Conservation (phyloP, 192 early-diverging fungal genomes). For the Coemansia sp. region DNA sequence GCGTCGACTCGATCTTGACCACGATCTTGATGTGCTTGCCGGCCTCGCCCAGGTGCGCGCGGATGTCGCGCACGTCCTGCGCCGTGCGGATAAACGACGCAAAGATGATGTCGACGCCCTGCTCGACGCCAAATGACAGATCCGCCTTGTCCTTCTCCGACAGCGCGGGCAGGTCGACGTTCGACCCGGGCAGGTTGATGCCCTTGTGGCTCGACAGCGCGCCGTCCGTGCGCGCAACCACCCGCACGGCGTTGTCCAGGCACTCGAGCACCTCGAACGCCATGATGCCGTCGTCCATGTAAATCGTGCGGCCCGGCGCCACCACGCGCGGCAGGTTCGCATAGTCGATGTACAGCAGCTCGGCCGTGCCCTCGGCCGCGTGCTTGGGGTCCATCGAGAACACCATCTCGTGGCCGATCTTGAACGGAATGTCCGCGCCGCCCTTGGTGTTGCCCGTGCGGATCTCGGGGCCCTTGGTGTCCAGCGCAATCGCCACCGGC, state of each 20-base stretch:
- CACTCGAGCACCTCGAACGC: slow-evolving; percentile 88
- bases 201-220: slow-evolving; percentile 90
- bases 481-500: slow-evolving; percentile 70
- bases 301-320: slow-evolving; percentile 70
- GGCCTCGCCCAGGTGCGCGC: slow-evolving; percentile 74
- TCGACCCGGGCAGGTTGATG: slow-evolving; percentile 90
- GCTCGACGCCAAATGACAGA: slow-evolving; percentile 87
- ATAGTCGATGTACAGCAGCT: slow-evolving; percentile 81
- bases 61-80: slow-evolving; percentile 87
- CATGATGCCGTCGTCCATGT: slow-evolving; percentile 94
- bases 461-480: slow-evolving; percentile 88
- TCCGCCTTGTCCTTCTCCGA: slow-evolving; percentile 94
- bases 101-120: slow-evolving; percentile 93
- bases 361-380: slow-evolving; percentile 58
- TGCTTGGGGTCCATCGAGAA: slow-evolving; percentile 68
- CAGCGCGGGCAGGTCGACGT: slow-evolving; percentile 92
- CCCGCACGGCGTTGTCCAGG: slow-evolving; percentile 57
- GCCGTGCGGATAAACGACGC: slow-evolving; percentile 96
- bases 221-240: slow-evolving; percentile 83
- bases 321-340: slow-evolving; percentile 75
- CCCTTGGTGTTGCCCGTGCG: slow-evolving; percentile 79
- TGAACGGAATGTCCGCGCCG: slow-evolving; percentile 70
- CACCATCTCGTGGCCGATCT: slow-evolving; percentile 75
- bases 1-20: slow-evolving; percentile 96
- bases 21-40: slow-evolving; percentile 93